Evolutionary conservation across 495 filamentous ascomycete species (phyloP).

Genomic region (Penicillium bovifimosum): DNA sequence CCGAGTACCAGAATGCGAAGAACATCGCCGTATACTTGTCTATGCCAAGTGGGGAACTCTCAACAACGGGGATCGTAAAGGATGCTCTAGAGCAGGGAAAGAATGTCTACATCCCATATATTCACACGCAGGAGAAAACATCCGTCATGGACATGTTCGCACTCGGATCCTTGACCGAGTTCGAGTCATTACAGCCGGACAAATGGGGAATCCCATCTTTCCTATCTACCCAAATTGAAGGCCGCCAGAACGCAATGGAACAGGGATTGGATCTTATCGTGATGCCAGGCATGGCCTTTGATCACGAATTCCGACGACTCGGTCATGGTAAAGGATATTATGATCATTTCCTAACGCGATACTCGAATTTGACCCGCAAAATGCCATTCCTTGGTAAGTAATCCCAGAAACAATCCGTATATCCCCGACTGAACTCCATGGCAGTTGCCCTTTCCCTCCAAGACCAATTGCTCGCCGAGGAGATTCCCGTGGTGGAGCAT

Average conservation of each 20-base stretch:
- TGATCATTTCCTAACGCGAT: slow-evolving; percentile 81
- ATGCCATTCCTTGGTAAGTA: slow-evolving; percentile 64
- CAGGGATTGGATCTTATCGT: slow-evolving; percentile 75
- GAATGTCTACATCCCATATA: slow-evolving; percentile 85
- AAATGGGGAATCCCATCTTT: slow-evolving; percentile 90
- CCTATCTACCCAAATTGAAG: slow-evolving; percentile 51
- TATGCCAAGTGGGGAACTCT: slow-evolving; percentile 81
- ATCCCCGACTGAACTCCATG: slow-evolving; percentile 22
- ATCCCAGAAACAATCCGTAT: slow-evolving; percentile 5
- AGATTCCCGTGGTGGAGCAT: slow-evolving; percentile 59
- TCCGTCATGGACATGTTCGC: slow-evolving; percentile 92
- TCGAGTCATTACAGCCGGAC: slow-evolving; percentile 66
- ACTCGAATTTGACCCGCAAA: slow-evolving; percentile 43
- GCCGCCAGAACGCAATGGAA: slow-evolving; percentile 65
- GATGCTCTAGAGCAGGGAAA: slow-evolving; percentile 76
- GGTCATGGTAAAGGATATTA: slow-evolving; percentile 98
- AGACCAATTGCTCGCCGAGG: slow-evolving; percentile 72
- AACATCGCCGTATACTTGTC: slow-evolving; percentile 84
- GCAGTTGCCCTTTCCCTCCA: slow-evolving; percentile 80
- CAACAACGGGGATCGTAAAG: slow-evolving; percentile 71
- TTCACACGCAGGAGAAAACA: slow-evolving; percentile 55
- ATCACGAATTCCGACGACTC: slow-evolving; percentile 64
- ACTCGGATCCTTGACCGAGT: slow-evolving; percentile 66
- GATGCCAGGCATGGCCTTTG: slow-evolving; percentile 93
- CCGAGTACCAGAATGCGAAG: slow-evolving; percentile 64